Evolutionary conservation across 2,329 filamentous ascomycete species (phyloP).

Genomic region (Penicillium oxalicum): DNA sequence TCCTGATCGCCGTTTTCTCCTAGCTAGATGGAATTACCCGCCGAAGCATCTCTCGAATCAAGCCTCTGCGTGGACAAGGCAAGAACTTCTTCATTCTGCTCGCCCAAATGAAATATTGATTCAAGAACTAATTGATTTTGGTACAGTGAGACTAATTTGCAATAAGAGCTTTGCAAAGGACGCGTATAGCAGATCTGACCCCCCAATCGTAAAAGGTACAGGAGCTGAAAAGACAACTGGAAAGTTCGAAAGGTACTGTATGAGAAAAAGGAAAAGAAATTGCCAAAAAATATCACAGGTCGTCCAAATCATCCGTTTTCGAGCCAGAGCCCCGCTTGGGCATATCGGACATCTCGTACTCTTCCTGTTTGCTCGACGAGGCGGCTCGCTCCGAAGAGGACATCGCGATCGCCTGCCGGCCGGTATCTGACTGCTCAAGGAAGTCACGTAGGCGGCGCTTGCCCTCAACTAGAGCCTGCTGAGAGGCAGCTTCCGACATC

Average conservation of each 20-base stretch:
- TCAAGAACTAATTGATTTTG: no score
- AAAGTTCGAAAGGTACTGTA: slow-evolving; percentile 2
- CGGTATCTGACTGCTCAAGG: slow-evolving; percentile 78
- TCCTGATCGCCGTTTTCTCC: no score
- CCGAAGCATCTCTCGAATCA: no score
- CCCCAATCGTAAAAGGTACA: slow-evolving; percentile 10
- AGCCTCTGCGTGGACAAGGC: no score
- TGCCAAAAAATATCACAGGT: slow-evolving; percentile 25
- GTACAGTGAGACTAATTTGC: neutral
- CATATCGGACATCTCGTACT: slow-evolving; percentile 52
- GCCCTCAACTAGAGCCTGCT: slow-evolving; percentile 82
- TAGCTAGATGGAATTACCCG: no score
- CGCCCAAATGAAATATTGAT: no score
- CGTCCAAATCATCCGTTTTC: slow-evolving; percentile 28
- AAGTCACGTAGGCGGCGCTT: slow-evolving; percentile 90
- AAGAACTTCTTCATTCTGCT: no score
- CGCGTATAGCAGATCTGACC: slow-evolving; percentile 11
- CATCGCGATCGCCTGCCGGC: slow-evolving; percentile 76
- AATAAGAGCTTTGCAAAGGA: slow-evolving; percentile 7
- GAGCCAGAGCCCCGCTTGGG: slow-evolving; percentile 21
- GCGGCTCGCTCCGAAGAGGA: slow-evolving; percentile 41
- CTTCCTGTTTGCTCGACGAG: slow-evolving; percentile 39
- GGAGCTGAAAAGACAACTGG: neutral
- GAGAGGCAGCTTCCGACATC: slow-evolving; percentile 83
- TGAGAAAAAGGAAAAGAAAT: neutral